phyloP scores from a whole-genome alignment of 2,329 filamentous ascomycete species.

The Ceratocystis smalleyi region DNA sequence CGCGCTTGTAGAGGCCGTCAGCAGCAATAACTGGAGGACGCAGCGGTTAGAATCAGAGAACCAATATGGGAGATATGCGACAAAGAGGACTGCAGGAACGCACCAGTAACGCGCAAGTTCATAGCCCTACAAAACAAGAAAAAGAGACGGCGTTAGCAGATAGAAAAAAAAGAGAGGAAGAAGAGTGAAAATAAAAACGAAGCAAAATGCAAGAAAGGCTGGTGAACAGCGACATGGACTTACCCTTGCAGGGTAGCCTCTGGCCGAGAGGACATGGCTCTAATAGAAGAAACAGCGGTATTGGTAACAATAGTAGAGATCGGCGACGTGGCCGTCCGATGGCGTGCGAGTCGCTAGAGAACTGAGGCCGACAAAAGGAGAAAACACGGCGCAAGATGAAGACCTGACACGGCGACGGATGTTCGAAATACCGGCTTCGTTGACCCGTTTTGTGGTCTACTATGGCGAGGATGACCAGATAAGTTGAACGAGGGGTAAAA shows the following conservation, averaged over 20 bases:
- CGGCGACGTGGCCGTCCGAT: not conserved
- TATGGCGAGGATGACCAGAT: not conserved
- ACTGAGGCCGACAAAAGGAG: not conserved
- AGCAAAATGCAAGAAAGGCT: conserved; percentile 6
- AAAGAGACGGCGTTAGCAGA: conserved; percentile 22
- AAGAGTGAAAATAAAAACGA: not conserved
- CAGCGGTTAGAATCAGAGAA: not conserved
- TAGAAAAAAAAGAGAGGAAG: conserved; percentile 13
- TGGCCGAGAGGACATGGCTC: conserved; percentile 11
- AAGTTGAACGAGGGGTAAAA: not conserved
- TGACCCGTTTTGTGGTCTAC: too few relatives aligned
- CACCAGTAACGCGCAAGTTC: conserved; percentile 90
- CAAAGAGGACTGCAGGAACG: conserved; percentile 23
- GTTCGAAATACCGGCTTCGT: too few relatives aligned
- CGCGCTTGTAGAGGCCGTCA: conserved; percentile 95
- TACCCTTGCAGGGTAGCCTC: conserved; percentile 14
- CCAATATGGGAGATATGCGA: not conserved
- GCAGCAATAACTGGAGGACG: conserved; percentile 74
- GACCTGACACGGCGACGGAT: too few relatives aligned
- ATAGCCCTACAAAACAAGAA: conserved; percentile 42
- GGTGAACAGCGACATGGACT: conserved; percentile 17
- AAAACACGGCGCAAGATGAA: not conserved
- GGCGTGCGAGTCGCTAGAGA: not conserved
- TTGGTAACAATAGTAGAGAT: not conserved
- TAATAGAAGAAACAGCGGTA: not conserved